Base-by-base conservation (phyloP, 2,329 filamentous ascomycete species). In the Venturia nashicola region DNA sequence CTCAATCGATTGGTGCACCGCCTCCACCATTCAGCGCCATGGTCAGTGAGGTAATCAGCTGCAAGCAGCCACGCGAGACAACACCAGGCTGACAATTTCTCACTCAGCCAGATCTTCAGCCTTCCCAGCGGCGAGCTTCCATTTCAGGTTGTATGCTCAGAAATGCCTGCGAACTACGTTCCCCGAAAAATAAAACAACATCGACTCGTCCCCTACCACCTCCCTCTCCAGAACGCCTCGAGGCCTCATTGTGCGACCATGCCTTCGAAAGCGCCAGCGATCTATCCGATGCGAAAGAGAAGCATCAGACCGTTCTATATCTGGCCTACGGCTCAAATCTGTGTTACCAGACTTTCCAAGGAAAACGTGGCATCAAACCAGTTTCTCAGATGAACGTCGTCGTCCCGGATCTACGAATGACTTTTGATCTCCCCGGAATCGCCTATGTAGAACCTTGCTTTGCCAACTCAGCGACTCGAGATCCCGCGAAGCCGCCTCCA, bases 361-460 rank as follows among this genome's bases (percentile, higher is more conserved):
- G 88, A 65, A 79, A 76, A 65, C 87, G 93, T 62, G 87, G 87
- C 66, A 93, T 97, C 75, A 84, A 83, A 34, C 94, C 94, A 0
- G 70, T 97, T 16, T 91, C 90, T 46, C 83, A 89, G 67, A 77
- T 92, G 71, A 91, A 91, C 71, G 93, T 96, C 8, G 83, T 88
- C 5, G 90, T 91, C 2, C 94, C 94, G 0, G 82, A 83, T 5
- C 79, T 97, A 59, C 81, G 83, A 61, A 79, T 99, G 62, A 89
- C 86, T 7, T 97, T 99, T 73, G 88, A 94, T 72, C 83, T 97
- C 0, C 85, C 91, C 0, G 93, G 91, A 0, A 71, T 97, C 0
- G 90, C 94, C 0, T 97, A 97, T 76, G 72, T 76, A 14, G 94
- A 97, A 75, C 93, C 94, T 0, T 96, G 93, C 74, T 97, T 97